Base-by-base conservation (phyloP, 805 yeast species). In the Ogataea parapolymorpha region DNA sequence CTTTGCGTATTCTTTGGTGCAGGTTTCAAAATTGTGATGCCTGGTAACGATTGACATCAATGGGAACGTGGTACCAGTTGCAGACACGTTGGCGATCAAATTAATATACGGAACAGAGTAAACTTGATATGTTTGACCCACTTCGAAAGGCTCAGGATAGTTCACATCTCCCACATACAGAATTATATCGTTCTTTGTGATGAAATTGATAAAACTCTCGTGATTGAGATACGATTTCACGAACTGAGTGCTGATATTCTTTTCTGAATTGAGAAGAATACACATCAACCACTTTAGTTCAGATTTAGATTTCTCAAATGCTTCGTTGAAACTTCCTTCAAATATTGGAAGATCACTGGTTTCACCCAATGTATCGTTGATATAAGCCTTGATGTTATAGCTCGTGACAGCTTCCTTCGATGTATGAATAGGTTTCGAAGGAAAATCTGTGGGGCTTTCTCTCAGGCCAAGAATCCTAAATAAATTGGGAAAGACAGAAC, bases 131-230 rank as follows among this genome's bases (percentile, higher is more conserved):
- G 74, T 66, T 47, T 71, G 71, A 1, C 86, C 85, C 29, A 85
- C 73, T 43, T 79, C 79, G 66, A 76, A 79, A 3, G 85, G 75
- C 57, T 85, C 91, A 1, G 82, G 71, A 48, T 79, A 79, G 12
- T 70, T 62, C 17, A 77, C 79, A 48, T 80, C 78, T 0, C 86
- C 85, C 28, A 83, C 72, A 71, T 82, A 85, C 1, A 82, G 66
- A 1, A 78, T 47, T n/a, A 76, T 43, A 33, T 81, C 70, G 29
- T 74, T 67, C 2, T 63, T 62, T 31, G 59, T 58, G 33, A 70
- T 46, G 32, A 62, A 57, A 25, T 67, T 55, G 12, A 71, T 56
- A 26, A 79, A 75, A 23, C 60, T 53, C 1, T 62, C 70, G 49
- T 74, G 74, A 35, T 72, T 67, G 29, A 80, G 53, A 9, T 78